Evolutionary conservation across 768 basidiomycete genomes (phyloP), one percentile per base, ranked within the genome.

Genomic region (Lenzites betulinus): DNA sequence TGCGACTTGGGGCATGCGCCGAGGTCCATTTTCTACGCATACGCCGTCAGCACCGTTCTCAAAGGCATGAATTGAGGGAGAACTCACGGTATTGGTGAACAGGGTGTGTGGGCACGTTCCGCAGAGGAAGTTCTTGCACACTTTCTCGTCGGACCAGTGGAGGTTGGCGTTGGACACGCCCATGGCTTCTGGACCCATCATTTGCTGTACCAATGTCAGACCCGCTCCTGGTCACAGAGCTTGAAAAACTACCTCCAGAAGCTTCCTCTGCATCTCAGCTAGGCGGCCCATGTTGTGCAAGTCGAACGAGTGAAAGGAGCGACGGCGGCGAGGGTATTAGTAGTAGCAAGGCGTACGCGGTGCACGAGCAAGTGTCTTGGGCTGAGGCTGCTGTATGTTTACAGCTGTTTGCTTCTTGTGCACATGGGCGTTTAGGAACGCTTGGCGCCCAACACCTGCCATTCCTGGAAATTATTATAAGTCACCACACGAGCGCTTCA

Each of bases 171-270:
- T 93, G 46, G 92, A 87, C 44, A 95, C 88, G 68, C 97, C 97
- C 93, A 99, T 96, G 20, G 97, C 95, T 78, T 99, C 96, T 47
- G 96, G 92, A n/a, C 94, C 96, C 95, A 98, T 98, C 94, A 96
- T 97, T 95, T 97, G 95, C 95, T 64, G 52, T 61, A 60, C 23
- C 11, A 39, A 16, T 28, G 43, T 59, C 61, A 55, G 57, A 2
- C 20, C 51, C 39, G 18, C 38, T 81, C 74, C 79, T 79, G 69
- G 23, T 71, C 8, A 44, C 16, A 1, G 6, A 39, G 42, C 28
- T 30, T 18, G 12, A 26, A 35, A 13, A 70, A 75, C 15, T 36
- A 81, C 84, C 77, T 84, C 80, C 52, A 85, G 73, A 76, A 98
- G 91, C 89, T 93, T 97, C 65, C 95, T 86, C 79, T 98, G 95